These are phyloP conservation scores for Barnettozyma siamensis DNA, from an alignment of 805 yeast genomes.

Conservation along the genomic window DNA sequence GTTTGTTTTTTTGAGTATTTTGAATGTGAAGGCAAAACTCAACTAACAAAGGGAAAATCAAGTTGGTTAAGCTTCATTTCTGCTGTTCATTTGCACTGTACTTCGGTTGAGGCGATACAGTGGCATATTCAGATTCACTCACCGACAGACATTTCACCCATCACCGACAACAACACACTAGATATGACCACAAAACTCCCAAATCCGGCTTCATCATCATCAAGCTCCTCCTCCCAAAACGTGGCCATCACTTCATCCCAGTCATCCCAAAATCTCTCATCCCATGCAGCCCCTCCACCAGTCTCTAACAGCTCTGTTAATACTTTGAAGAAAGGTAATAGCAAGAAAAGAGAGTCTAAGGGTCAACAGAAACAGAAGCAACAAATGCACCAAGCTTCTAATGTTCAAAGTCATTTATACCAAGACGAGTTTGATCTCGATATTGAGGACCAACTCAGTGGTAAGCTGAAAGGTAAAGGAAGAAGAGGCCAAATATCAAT, in stretches of 20 bases:
- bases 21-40: background rate
- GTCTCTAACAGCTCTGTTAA: slow-evolving; percentile 4
- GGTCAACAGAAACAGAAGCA: slow-evolving; percentile 3
- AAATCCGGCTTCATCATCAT: background rate
- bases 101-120: slow-evolving; percentile 10
- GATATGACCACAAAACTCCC: slow-evolving; percentile 16
- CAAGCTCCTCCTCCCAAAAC: background rate
- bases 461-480: slow-evolving; percentile 29
- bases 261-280: slow-evolving; percentile 12
- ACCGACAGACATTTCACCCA: background rate
- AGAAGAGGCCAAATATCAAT: slow-evolving; percentile 45
- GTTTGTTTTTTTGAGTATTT: background rate
- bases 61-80: background rate
- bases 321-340: background rate
- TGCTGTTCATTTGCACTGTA: slow-evolving; percentile 10
- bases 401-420: background rate
- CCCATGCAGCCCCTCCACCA: slow-evolving; percentile 18
- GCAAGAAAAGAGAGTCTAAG: slow-evolving; percentile 10
- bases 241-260: background rate
- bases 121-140: slow-evolving; percentile 1
- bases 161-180: background rate
- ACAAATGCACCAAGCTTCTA: background rate
- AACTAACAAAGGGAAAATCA: background rate
- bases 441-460: slow-evolving; percentile 31
- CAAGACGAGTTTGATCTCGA: slow-evolving; percentile 25